Conservation (phyloP, 2,329 filamentous ascomycete genomes). For the Colletotrichum orbiculare region DNA sequence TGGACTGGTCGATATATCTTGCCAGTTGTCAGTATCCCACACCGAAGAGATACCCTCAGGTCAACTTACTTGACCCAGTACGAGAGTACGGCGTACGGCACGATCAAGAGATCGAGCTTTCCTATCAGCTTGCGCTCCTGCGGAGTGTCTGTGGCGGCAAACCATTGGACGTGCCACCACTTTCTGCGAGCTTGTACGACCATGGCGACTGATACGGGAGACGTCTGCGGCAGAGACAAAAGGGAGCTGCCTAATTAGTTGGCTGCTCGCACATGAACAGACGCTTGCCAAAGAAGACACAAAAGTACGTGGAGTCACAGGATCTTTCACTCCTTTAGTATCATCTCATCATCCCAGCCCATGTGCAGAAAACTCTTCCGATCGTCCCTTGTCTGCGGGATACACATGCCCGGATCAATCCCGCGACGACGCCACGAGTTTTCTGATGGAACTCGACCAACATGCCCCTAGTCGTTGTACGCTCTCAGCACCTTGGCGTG, state of each 20-base stretch:
- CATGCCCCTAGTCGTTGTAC: not conserved
- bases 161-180: constrained; percentile 59
- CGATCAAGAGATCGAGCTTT: constrained; percentile 54
- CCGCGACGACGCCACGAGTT: not conserved
- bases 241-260: not conserved
- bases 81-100: constrained; percentile 46
- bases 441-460: not conserved
- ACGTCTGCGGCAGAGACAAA: not conserved
- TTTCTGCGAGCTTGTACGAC: constrained; percentile 37
- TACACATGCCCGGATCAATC: not conserved
- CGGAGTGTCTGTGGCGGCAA: constrained; percentile 58
- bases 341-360: not conserved
- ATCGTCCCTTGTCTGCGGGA: constrained; percentile 4
- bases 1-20: constrained; percentile 41
- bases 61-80: constrained; percentile 42
- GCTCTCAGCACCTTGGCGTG: not conserved
- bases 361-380: not conserved
- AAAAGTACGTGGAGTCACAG: not conserved
- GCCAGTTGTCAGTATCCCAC: not conserved
- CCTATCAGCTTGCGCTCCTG: constrained; percentile 53
- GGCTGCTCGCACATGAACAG: no score
- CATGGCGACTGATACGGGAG: constrained; percentile 1
- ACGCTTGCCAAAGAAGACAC: not conserved
- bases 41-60: no score
- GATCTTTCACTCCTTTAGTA: constrained; percentile 20